Evolutionary conservation across 1,284 basidiomycete species (phyloP), one percentile per base, ranked within the genome.

Genomic region (Psilocybe mexicana): DNA sequence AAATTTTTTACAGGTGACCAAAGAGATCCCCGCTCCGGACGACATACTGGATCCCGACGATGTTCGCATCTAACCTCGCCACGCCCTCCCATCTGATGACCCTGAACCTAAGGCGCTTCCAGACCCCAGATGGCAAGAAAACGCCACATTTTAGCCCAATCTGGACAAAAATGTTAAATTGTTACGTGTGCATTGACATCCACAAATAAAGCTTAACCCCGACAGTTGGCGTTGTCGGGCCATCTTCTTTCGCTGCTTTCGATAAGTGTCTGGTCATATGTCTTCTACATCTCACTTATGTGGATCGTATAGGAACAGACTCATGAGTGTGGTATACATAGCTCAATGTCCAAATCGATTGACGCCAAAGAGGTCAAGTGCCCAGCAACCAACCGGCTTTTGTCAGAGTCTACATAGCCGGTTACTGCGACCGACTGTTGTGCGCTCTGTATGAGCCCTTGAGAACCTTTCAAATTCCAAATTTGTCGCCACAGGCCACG

Each of bases 111-210:
- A 57, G 44, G 57, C 53, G 57, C 35, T 54, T 54, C 47, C 55
- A 51, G 51, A 48, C 59, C 51, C 54, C 52, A 55, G 52, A 57
- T 60, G 55, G 55, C 46, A 57, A 54, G 52, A 60, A 54, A 57
- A 40, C 59, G 59, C 59, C 59, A 60, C 59, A 60, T 52, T 57
- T 38, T 53, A 36, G 25, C 55, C 55, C 50, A 45, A 33, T 46
- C 46, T 57, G 50, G 55, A 25, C 38, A 48, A 52, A 46, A 51
- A 43, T 33, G 10, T 44, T 48, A 33, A 36, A 35, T 28, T 51
- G 35, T 55, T 50, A 43, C 46, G 30, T 28, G 14, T 49, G 30
- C 36, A 7, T 18, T 43, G 40, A 45, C 30, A 35, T 44, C 38
- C 48, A 43, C 40, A 52, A 44, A 43, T 43, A 43, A 50, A 50